Base-by-base conservation (phyloP, 805 yeast species). In the Saturnispora besseyi region DNA sequence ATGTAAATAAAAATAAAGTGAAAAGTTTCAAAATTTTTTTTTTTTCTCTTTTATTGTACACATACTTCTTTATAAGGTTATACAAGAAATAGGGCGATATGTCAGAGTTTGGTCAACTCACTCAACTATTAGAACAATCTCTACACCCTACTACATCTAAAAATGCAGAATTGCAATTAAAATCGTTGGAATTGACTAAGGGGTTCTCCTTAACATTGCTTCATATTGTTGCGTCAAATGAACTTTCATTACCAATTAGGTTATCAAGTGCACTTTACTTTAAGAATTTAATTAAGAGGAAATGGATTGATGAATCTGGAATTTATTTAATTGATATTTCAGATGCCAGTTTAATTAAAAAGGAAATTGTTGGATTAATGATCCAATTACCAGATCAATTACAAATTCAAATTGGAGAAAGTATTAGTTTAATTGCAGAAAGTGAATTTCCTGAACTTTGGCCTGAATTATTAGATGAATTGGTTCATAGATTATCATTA, bases 371-470 rank as follows among this genome's bases (percentile, higher is more conserved):
- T 46, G 80, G 82, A n/a, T 71, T 90, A 53, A 89, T 93, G 98
- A 82, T 90, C 53, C 65, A 78, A 34, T 70, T 89, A 46, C 96
- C 96, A 5, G 77, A 77, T 45, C 77, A 82, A 56, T 70, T 93
- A 50, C 96, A 91, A 62, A 73, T 82, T n/a, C 99, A 95, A 69
- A 78, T 93, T 46, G 98, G 97, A 48, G 99, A 95, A 67, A 82
- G 96, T 1, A 82, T 95, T 50, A 81, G 96, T 13, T 72, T 87
- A 48, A 91, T 93, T 59, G 99, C 99, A 3, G 96, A 90, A 63
- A 82, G 89, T 51, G 99, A 93, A 64, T 93, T 93, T 69, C 99
- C 99, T 1, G 84, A 84, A 37, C 72, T 81, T 46, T 93, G 99
- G 99, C 79, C 81, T 1, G 74, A 76, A 46, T 73, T 93, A 53